Evolutionary conservation across 1,284 basidiomycete species (phyloP), one percentile per base, ranked within the genome.

Genomic region (Phellopilus nigrolimitatus): DNA sequence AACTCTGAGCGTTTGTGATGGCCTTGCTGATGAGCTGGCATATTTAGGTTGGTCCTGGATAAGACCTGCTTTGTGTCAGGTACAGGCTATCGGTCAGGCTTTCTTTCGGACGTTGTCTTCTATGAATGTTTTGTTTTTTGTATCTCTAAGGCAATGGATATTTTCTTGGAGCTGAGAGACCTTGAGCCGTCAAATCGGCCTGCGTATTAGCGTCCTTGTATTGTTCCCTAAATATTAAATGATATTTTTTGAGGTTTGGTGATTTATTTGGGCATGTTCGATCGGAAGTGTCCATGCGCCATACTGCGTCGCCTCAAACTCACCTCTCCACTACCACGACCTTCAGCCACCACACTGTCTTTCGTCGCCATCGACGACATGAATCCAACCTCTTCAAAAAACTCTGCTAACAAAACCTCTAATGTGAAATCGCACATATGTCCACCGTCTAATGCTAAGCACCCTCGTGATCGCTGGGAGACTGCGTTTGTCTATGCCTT

Each of bases 401-500:
- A 39, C 4, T 28, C n/a, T n/a, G 39, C 22, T 13, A 40, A 21
- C 25, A 53, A 51, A 33, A 37, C 62, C 57, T 25, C 59, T 47
- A 73, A 78, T 53, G 78, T 75, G 65, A 82, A 78, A 69, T 78
- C 79, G 4, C 87, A 89, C 61, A 58, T 86, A 57, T 88, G 85
- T 63, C 87, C 86, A 12, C 82, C 84, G 15, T 86, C 84, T 22
- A 73, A 73, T 61, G 85, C 84, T 33, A 75, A 64, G 42, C 85
- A 88, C 70, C 88, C 88, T 33, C 73, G 73, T 51, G 82, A 84
- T 69, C 82, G 84, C 66, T 91, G 88, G 88, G 88, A 91, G 70
- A 79, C 83, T n/a, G 68, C 87, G 58, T 91, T 88, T 66, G 78
- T 91, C 36, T 91, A 88, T 66, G 77, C 80, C 24, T 91, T 91